Evolutionary conservation across 345 rosid genomes (phyloP).

Genomic region (Diplotaxis tenuifolia): DNA sequence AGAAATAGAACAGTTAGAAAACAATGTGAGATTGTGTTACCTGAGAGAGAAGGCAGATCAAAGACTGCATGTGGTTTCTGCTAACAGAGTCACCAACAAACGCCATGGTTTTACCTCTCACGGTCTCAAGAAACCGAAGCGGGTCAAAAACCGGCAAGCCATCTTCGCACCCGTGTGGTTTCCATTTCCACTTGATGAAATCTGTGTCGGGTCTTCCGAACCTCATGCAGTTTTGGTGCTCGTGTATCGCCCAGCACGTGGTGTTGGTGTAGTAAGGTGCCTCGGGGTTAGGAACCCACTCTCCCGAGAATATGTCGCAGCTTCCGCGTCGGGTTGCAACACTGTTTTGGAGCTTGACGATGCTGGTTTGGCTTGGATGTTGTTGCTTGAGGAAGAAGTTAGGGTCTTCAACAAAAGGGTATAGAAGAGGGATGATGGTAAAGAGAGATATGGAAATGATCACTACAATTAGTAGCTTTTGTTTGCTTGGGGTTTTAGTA

Average conservation of each 20-base stretch:
- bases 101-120: conserved; percentile 75
- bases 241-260: conserved; percentile 96
- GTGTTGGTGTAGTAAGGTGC: conserved; percentile 86
- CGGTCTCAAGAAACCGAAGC: conserved; percentile 60
- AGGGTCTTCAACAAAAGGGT: conserved; percentile 39
- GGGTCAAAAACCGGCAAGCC: conserved; percentile 70
- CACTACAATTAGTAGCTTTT: conserved; percentile 34
- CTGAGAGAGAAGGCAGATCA: conserved; percentile 89
- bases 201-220: conserved; percentile 76
- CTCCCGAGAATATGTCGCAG: conserved; percentile 77
- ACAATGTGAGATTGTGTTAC: conserved; percentile 34
- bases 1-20: background rate
- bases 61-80: conserved; percentile 94
- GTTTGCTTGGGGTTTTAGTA: conserved; percentile 24
- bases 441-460: conserved; percentile 28
- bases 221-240: conserved; percentile 92
- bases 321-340: background rate
- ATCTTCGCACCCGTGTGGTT: conserved; percentile 58
- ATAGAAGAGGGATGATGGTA: conserved; percentile 36
- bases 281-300: conserved; percentile 70
- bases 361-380: conserved; percentile 27
- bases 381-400: conserved; percentile 38
- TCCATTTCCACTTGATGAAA: conserved; percentile 84
- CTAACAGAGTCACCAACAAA: conserved; percentile 89
- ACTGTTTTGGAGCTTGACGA: conserved; percentile 22